Base-by-base conservation (phyloP, 768 basidiomycete species). In the Paxillus ammoniavirescens region DNA sequence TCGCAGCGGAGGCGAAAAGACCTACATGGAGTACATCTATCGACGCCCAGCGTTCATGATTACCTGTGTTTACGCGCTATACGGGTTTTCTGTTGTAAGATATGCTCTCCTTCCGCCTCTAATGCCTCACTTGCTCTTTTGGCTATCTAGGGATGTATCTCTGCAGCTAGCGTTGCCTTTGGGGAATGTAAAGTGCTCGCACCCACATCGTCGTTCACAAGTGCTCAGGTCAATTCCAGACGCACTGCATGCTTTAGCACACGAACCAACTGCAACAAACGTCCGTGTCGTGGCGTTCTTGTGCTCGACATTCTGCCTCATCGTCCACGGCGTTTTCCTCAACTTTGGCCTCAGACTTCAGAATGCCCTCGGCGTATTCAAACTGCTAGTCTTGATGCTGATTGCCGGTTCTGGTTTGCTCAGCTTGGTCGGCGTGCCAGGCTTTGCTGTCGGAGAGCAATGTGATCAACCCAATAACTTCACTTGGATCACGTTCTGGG, bases 1-100 rank as follows among this genome's bases (percentile, higher is more conserved):
- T 1, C 73, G 81, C 3, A 89, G 77, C 51, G 88, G 88, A 1
- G 88, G 84, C 3, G 87, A 89, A 72, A 89, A 89, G 71, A 87
- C 83, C 49, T 90, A 89, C 60, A 68, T 90, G 37, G 86, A 88
- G 56, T 87, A 77, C 63, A 78, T 88, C n/a, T 89, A 80, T 66
- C 73, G 79, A 43, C 74, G 74, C 4, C 88, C 87, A 6, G 77
- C 73, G 47, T 86, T 83, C 59, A 66, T 90, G 61, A 74, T 72
- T 13, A 83, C 85, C 4, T 88, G 84, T 59, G 61, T 75, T 78
- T 56, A 76, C 82, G 3, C 67, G 77, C 14, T 88, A 86, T 61
- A 75, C 79, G 1, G 60, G 85, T 5, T 76, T 86, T 38, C 76
- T 79, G 21, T 21, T 42, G 86, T 83, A 59, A 58, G 82, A 64